Percentiles rank a stretch among this genome's conserved stretches.
Conservation (phyloP, 2,329 filamentous ascomycete species). For the Neofusicoccum sp. region DNA sequence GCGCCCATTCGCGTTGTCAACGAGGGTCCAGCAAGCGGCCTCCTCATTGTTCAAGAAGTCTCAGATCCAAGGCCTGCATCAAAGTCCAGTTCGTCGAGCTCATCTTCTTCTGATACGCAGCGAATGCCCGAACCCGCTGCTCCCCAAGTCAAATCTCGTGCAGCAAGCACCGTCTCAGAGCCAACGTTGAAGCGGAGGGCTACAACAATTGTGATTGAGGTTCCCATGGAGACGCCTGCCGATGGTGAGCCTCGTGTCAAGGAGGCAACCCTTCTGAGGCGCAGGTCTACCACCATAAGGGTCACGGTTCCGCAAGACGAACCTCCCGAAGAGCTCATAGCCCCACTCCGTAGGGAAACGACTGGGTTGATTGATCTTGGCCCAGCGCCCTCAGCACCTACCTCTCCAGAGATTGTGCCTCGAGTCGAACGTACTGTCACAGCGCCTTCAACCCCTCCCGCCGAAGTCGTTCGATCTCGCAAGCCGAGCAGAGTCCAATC, state of each 20-base stretch:
- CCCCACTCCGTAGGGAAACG: too few species aligned
- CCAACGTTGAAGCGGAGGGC: background rate
- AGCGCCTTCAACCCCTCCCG: background rate
- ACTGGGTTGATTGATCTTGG: too few species aligned
- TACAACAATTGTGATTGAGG: background rate
- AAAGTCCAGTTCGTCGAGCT: background rate
- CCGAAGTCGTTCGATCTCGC: background rate
- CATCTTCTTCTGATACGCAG: background rate
- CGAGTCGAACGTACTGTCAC: too few species aligned
- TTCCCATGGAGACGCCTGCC: background rate
- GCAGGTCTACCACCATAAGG: background rate
- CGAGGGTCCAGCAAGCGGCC: background rate
- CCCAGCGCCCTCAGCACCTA: too few species aligned
- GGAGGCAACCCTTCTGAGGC: background rate
- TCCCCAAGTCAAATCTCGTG: too few species aligned
- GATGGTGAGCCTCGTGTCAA: background rate
- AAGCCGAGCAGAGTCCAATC: background rate
- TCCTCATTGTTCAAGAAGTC: background rate
- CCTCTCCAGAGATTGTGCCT: too few species aligned
- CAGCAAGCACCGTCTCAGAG: too few species aligned
- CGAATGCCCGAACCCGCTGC: too few species aligned
- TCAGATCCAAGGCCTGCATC: background rate
- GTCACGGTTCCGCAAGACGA: background rate
- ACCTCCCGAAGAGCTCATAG: too few species aligned
- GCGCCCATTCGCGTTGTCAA: background rate